Conservation (phyloP, 2,329 filamentous ascomycete genomes). For the Exophiala mesophila region DNA sequence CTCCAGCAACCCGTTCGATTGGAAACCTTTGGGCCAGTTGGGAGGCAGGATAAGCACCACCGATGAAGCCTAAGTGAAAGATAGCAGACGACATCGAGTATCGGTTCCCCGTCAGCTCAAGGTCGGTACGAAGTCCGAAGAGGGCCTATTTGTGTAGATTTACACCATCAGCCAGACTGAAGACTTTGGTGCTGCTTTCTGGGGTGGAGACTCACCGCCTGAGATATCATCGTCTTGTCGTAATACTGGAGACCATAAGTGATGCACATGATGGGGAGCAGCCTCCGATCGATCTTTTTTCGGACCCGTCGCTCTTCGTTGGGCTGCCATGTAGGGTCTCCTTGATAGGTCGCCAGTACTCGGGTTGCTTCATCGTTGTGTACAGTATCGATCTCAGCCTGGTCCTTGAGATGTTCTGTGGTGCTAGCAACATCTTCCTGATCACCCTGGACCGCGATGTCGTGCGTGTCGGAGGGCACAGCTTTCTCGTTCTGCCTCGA, state of each 20-base stretch:
- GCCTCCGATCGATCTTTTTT: conserved; percentile 35
- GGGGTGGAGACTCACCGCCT: conserved; percentile 40
- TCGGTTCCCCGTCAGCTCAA: conserved; percentile 38
- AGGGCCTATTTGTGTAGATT: conserved; percentile 37
- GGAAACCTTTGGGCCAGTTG: conserved; percentile 64
- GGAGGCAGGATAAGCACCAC: conserved; percentile 67
- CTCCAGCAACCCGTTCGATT: conserved; percentile 57
- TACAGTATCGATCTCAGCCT: conserved; percentile 30
- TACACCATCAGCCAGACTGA: no score
- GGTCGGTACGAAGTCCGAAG: conserved; percentile 40
- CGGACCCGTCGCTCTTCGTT: conserved; percentile 37
- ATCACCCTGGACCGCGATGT: no score
- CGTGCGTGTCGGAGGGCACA: no score
- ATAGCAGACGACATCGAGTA: conserved; percentile 31
- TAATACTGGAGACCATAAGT: conserved; percentile 51
- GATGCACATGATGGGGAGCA: conserved; percentile 49
- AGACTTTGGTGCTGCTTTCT: no score
- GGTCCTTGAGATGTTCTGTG: no score
- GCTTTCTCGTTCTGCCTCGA: no score
- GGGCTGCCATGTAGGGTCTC: conserved; percentile 43
- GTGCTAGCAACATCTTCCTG: no score
- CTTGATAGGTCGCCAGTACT: conserved; percentile 39
- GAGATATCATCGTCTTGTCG: conserved; percentile 53
- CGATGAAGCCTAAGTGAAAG: conserved; percentile 72
- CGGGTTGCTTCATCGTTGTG: conserved; percentile 39